Evolutionary conservation across 495 filamentous ascomycete species (phyloP).

Genomic region (Amphirosellinia nigrospora): DNA sequence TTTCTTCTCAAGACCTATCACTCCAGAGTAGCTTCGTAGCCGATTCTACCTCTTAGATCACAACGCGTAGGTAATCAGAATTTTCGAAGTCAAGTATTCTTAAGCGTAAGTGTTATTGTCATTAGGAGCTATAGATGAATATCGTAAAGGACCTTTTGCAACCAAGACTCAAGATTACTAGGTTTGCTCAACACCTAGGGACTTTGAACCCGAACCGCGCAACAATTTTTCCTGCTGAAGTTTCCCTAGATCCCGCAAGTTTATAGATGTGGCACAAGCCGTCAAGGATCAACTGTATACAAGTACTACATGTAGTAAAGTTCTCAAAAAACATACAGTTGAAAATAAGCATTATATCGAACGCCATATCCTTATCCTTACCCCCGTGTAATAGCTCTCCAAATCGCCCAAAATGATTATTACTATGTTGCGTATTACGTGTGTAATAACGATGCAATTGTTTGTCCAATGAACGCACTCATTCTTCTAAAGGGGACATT

Average conservation of each 20-base stretch:
- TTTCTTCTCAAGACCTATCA: background rate
- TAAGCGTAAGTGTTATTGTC: conserved; percentile 32
- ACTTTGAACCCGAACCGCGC: background rate
- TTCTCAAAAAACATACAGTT: conserved; percentile 12
- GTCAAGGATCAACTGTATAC: conserved; percentile 21
- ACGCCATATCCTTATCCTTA: conserved; percentile 15
- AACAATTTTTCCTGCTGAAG: background rate
- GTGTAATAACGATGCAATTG: conserved; percentile 19
- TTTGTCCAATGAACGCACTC: background rate
- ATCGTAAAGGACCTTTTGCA: conserved; percentile 29
- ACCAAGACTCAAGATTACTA: conserved; percentile 17
- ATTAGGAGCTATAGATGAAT: conserved; percentile 43
- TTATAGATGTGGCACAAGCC: conserved; percentile 18
- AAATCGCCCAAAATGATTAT: conserved; percentile 7
- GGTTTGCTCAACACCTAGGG: background rate
- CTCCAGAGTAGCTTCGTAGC: background rate
- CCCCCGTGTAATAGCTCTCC: conserved; percentile 9
- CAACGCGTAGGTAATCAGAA: background rate
- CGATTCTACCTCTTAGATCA: background rate
- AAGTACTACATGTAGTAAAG: conserved; percentile 16
- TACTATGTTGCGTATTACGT: conserved; percentile 12
- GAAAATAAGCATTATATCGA: conserved; percentile 14
- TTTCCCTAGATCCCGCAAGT: background rate
- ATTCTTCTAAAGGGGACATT: background rate
- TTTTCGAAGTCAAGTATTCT: conserved; percentile 18